Evolutionary conservation across 805 yeast genomes (phyloP).

Genomic region (Trichomonascus vanleenenianus): DNA sequence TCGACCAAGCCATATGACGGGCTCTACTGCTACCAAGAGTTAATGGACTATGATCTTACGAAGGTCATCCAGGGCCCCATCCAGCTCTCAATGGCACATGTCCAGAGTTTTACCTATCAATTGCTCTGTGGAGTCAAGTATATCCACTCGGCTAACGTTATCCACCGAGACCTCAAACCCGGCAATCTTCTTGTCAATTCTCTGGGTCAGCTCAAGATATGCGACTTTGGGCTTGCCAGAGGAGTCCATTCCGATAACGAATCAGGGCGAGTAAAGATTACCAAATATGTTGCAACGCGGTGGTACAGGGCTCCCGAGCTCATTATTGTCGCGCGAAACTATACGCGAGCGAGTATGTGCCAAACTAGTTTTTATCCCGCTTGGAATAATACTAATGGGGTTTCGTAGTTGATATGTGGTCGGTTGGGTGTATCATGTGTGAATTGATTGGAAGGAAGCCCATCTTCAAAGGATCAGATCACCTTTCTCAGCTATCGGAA

Average conservation of each 20-base stretch:
- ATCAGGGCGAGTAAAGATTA: conserved; percentile 22
- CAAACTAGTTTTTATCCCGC: no score
- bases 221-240: conserved; percentile 91
- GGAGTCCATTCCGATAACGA: conserved; percentile 32
- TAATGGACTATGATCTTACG: conserved; percentile 74
- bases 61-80: conserved; percentile 58
- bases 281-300: conserved; percentile 76
- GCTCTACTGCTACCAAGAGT: conserved; percentile 80
- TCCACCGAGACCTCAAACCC: conserved; percentile 89
- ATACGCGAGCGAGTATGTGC: conserved; percentile 27
- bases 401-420: conserved; percentile 85
- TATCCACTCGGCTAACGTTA: conserved; percentile 85
- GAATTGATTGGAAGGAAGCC: conserved; percentile 80
- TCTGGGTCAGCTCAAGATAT: conserved; percentile 71
- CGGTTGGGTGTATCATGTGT: conserved; percentile 83
- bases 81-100: conserved; percentile 78
- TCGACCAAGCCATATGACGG: conserved; percentile 68
- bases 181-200: conserved; percentile 75
- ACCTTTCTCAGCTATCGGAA: conserved; percentile 60
- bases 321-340: conserved; percentile 5
- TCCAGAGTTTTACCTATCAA: conserved; percentile 70
- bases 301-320: conserved; percentile 96
- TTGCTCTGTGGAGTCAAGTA: conserved; percentile 79
- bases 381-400: no score
- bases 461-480: conserved; percentile 67